phyloP scores from a whole-genome alignment of 331 rosid species.

The Erythrophleum ivorense region DNA sequence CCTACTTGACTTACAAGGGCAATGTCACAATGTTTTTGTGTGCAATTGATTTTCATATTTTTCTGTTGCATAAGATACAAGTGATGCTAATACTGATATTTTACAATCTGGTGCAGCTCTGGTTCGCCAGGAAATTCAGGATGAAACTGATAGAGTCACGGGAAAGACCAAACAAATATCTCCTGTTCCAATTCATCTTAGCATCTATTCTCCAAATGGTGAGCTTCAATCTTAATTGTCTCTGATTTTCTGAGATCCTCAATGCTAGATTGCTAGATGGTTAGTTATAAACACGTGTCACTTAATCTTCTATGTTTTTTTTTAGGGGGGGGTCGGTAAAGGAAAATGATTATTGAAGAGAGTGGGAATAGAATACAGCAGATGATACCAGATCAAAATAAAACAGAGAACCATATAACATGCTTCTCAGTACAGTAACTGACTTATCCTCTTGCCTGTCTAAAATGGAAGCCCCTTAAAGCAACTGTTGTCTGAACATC shows the following conservation, averaged over 20 bases:
- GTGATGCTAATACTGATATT: conserved; percentile 21
- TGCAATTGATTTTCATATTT: conserved; percentile 11
- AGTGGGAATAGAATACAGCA: conserved; percentile 5
- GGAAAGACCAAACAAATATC: conserved; percentile 88
- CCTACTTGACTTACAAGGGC: conserved; percentile 1
- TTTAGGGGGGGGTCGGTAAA: background rate
- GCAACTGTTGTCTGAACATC: conserved; percentile 7
- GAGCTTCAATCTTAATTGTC: conserved; percentile 32
- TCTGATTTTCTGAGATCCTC: background rate
- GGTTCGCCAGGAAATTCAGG: conserved; percentile 86
- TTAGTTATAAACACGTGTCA: conserved; percentile 14
- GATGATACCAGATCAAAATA: background rate
- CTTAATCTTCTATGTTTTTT: background rate
- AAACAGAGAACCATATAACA: conserved; percentile 11
- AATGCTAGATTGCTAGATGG: conserved; percentile 24
- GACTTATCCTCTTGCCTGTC: conserved; percentile 12
- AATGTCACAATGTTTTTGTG: conserved; percentile 13
- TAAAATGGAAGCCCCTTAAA: background rate
- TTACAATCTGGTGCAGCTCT: conserved; percentile 52
- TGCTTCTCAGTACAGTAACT: background rate
- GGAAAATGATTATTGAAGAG: conserved; percentile 7
- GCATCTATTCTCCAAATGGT: conserved; percentile 96
- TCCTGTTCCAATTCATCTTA: conserved; percentile 92
- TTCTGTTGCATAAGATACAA: background rate
- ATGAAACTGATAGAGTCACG: conserved; percentile 89